These are phyloP conservation scores for Fusarium clavum DNA, from an alignment of 2,329 filamentous ascomycete genomes.

Conservation along the genomic window DNA sequence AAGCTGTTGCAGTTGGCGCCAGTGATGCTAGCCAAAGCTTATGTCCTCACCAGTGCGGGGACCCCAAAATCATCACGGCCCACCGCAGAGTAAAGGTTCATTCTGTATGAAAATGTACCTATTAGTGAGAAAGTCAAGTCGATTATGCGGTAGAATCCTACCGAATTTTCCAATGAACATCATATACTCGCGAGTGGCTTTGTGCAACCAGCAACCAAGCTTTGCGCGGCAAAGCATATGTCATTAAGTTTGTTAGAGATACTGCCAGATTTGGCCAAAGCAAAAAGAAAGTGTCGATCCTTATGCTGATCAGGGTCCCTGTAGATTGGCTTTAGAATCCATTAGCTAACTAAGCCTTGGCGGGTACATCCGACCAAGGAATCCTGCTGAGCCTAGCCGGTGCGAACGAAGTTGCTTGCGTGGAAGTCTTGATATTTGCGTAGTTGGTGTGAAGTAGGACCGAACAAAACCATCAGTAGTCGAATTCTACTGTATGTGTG, in stretches of 20 bases:
- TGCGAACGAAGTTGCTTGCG: slow-evolving; percentile 4
- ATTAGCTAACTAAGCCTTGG: neutral
- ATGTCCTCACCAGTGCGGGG: slow-evolving; percentile 21
- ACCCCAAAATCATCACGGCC: slow-evolving; percentile 11
- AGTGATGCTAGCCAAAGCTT: slow-evolving; percentile 35
- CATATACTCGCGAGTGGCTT: neutral
- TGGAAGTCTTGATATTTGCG: neutral
- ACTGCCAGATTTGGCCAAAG: neutral
- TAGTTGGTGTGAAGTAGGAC: slow-evolving; percentile 28
- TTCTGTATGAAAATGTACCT: neutral
- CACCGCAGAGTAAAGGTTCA: neutral
- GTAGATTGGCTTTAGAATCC: slow-evolving; percentile 1
- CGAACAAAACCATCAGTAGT: slow-evolving; percentile 1
- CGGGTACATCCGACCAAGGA: slow-evolving; percentile 12
- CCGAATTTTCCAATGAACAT: neutral
- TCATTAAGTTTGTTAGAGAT: neutral
- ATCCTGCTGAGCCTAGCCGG: slow-evolving; percentile 10
- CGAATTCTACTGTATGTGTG: neutral
- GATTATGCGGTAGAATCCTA: neutral
- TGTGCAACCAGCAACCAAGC: neutral
- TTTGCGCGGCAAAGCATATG: neutral
- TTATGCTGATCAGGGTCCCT: slow-evolving; percentile 39
- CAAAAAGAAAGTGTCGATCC: slow-evolving; percentile 4
- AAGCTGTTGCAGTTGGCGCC: slow-evolving; percentile 9
- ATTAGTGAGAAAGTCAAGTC: neutral